Base-by-base conservation (phyloP, 2,329 filamentous ascomycete species). In the Beauveria medogensis region DNA sequence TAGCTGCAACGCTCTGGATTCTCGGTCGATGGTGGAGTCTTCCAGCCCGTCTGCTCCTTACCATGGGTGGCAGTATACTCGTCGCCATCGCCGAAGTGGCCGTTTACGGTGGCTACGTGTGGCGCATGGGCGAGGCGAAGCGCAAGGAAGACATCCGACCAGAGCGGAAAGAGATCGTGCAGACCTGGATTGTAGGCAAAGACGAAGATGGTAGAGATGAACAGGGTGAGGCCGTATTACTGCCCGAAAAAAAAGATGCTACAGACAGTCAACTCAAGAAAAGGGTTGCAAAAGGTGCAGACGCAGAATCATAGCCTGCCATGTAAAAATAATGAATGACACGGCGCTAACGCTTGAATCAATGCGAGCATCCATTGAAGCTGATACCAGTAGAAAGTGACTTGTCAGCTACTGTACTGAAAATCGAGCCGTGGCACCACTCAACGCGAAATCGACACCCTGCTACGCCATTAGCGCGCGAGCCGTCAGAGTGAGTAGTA, bases 1-100 rank as follows among this genome's bases (percentile, higher is more conserved):
- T 89, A 55, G 88, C 86, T 3, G 85, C 82, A 2, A 90, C 89
- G 8, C 81, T 94, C 40, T 94, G 90, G 90, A 80, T 92, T n/a
- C 82, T 82, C 18, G 88, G 88, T 1, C 80, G 86, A 55, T 90
- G 89, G 81, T 93, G 89, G 90, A 87, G 81, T 64, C 82, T 87
- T 1, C 85, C 89, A 0, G 81, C 85, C 48, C 78, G 90, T 28
- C 70, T 94, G 63, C 87, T 89, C 44, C 72, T 92, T 55, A 88
- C 88, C 37, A 80, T 94, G 76, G 83, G 82, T 7, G 88, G 89
- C 1, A 87, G 86, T 63, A 74, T 87, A 1, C 69, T 89, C 0
- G 88, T 93, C 0, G 89, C 84, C 2, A 75, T 91, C 40, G 89
- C 89, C 0, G 90, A 94, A 71, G 88, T 93, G 1, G 86, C 82